Conservation (phyloP, 345 rosid species). For the Eucalyptus pauciflora region DNA sequence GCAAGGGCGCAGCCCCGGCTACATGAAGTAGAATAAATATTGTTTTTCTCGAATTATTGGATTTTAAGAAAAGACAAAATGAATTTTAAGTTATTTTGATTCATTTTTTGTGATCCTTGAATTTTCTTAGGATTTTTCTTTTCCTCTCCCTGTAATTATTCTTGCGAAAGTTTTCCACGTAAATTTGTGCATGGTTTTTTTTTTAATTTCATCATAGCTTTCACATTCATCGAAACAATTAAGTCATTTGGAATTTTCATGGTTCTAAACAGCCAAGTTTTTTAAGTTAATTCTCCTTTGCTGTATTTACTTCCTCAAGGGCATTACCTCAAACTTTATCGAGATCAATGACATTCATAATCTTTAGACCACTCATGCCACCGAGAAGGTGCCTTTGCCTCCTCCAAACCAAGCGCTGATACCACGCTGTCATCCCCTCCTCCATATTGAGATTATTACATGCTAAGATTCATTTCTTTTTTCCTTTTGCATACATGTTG, state of each 20-base stretch:
- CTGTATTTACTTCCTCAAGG: background rate
- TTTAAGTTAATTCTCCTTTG: background rate
- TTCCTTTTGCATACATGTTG: background rate
- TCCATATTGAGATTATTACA: background rate
- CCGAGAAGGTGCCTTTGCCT: background rate
- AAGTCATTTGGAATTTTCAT: background rate
- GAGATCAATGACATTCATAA: background rate
- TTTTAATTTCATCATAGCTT: too few species aligned
- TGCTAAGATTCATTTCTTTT: background rate
- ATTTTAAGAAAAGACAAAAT: too few species aligned
- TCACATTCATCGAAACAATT: background rate
- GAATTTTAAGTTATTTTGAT: background rate
- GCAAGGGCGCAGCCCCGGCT: fast-evolving
- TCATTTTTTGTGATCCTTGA: fast-evolving
- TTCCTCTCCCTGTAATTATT: background rate
- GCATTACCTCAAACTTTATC: background rate
- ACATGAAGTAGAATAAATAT: too few species aligned
- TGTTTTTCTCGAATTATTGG: background rate
- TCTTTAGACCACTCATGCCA: background rate
- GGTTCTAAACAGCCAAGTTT: background rate
- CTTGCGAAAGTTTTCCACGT: background rate
- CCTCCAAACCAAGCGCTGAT: background rate
- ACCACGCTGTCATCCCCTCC: background rate
- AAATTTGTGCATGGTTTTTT: too few species aligned
- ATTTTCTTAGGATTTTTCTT: background rate